Conservation (phyloP, 2,329 filamentous ascomycete genomes). For the Penicillium sp. region DNA sequence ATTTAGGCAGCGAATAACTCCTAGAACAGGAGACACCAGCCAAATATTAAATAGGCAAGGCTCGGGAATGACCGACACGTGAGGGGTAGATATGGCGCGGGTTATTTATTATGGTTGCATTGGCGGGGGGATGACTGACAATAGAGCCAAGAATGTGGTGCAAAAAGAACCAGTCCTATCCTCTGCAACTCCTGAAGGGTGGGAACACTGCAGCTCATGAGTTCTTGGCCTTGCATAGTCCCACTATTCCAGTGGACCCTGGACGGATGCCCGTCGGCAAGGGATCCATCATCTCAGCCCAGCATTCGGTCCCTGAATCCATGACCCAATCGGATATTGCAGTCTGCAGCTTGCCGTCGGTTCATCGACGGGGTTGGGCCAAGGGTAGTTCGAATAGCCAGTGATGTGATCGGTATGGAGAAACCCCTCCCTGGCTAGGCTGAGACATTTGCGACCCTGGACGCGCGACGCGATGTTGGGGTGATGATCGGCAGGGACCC, state of each 20-base stretch:
- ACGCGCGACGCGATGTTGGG: slow-evolving; percentile 4
- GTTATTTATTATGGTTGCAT: slow-evolving; percentile 29
- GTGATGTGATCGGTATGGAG: slow-evolving; percentile 21
- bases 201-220: neutral
- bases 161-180: neutral
- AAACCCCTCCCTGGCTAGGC: slow-evolving; percentile 1
- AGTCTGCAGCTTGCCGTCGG: slow-evolving; percentile 1
- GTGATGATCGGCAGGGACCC: slow-evolving; percentile 23
- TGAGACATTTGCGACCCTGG: slow-evolving; percentile 12
- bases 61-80: slow-evolving; percentile 7
- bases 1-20: slow-evolving; percentile 10
- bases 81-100: slow-evolving; percentile 6
- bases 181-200: neutral
- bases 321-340: slow-evolving; percentile 5
- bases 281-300: neutral
- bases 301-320: neutral
- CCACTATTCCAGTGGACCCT: slow-evolving; percentile 13
- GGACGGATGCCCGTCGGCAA: slow-evolving; percentile 16
- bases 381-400: slow-evolving; percentile 1
- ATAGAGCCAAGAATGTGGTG: slow-evolving; percentile 13
- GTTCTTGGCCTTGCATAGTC: slow-evolving; percentile 16
- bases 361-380: neutral
- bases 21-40: neutral
- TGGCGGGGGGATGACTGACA: slow-evolving; percentile 15
- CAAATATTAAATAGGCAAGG: slow-evolving; percentile 16